Evolutionary conservation across 805 yeast species (phyloP).

Genomic region (Lachancea sp.): DNA sequence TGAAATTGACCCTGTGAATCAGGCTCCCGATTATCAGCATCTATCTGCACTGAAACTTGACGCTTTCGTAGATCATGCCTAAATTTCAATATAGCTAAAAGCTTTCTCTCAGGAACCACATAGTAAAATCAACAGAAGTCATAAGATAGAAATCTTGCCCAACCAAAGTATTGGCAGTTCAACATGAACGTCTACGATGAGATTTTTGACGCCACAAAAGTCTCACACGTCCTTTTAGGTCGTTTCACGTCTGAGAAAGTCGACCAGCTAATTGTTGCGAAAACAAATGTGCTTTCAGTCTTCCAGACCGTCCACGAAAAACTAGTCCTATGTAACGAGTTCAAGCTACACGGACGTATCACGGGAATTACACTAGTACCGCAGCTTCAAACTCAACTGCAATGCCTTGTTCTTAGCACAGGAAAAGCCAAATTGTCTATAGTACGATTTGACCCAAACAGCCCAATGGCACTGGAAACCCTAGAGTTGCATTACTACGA

Average conservation of each 20-base stretch:
- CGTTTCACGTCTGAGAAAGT: conserved; percentile 36
- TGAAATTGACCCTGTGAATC: too few species aligned
- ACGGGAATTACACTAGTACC: conserved; percentile 48
- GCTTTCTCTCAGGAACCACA: too few species aligned
- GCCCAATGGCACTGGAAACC: conserved; percentile 52
- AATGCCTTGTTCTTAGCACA: conserved; percentile 60
- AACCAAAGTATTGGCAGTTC: neutral
- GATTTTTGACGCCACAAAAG: conserved; percentile 68
- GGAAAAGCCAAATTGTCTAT: conserved; percentile 72
- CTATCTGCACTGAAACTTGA: too few species aligned
- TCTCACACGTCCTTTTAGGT: conserved; percentile 52
- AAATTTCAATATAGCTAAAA: too few species aligned
- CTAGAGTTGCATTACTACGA: conserved; percentile 85
- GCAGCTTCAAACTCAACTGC: conserved; percentile 45
- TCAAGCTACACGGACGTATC: conserved; percentile 62
- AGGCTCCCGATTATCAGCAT: too few species aligned
- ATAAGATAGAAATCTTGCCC: too few species aligned
- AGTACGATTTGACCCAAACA: conserved; percentile 57
- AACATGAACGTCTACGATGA: conserved; percentile 76
- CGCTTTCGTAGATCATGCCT: too few species aligned
- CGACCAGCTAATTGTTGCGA: conserved; percentile 60
- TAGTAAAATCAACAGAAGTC: too few species aligned
- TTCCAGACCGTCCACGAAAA: conserved; percentile 22
- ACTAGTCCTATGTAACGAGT: conserved; percentile 50
- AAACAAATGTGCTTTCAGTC: conserved; percentile 52